Conservation (phyloP, 768 basidiomycete species). For the Xanthoconium purpureum region DNA sequence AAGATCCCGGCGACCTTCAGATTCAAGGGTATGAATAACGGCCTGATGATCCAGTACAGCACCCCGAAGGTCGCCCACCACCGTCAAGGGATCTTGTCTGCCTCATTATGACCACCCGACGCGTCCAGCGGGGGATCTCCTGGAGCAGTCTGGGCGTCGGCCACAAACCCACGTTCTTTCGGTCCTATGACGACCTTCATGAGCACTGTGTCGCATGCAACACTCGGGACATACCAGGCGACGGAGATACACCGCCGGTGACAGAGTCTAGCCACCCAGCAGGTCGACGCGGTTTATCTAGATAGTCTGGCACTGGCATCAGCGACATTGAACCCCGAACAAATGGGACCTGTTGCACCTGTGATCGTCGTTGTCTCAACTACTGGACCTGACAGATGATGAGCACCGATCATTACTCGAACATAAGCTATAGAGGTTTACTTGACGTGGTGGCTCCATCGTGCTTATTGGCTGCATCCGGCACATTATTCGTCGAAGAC, state of each 20-base stretch:
- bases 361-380: slow-evolving; percentile 13
- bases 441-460: slow-evolving; percentile 28
- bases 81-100: slow-evolving; percentile 39
- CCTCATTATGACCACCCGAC: slow-evolving; percentile 13
- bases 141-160: neutral
- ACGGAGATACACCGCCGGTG: neutral
- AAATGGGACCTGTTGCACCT: slow-evolving; percentile 16
- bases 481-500: slow-evolving; percentile 5
- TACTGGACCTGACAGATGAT: slow-evolving; percentile 23
- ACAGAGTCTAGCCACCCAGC: neutral
- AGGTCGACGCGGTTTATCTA: slow-evolving; percentile 4
- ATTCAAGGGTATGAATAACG: slow-evolving; percentile 39
- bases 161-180: slow-evolving; percentile 3
- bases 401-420: neutral
- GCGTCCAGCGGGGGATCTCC: slow-evolving; percentile 8
- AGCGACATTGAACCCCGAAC: slow-evolving; percentile 5
- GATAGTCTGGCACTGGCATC: slow-evolving; percentile 13
- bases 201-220: slow-evolving; percentile 1
- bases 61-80: slow-evolving; percentile 49
- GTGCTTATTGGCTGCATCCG: slow-evolving; percentile 10
- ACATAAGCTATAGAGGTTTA: slow-evolving; percentile 5
- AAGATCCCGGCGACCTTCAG: slow-evolving; percentile 50
- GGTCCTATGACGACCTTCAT: slow-evolving; percentile 15
- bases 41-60: slow-evolving; percentile 41
- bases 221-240: slow-evolving; percentile 13